Evolutionary conservation across 306 rosid species (phyloP), one percentile per base, ranked within the genome.

Genomic region (Hippophae gyantsensis): DNA sequence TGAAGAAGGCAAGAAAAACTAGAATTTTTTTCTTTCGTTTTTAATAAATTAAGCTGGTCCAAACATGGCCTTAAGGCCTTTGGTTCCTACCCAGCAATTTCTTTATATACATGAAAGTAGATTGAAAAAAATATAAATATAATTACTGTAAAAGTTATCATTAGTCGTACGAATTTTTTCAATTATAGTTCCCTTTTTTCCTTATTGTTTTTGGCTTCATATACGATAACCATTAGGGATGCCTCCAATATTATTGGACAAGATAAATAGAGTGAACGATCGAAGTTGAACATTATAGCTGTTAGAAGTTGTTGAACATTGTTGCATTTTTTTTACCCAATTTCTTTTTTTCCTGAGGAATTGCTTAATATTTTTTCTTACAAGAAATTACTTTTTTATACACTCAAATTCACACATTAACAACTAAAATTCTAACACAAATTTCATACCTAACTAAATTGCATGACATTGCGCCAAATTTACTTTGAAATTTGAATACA

Each of bases 1-100:
- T 6, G 81, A 82, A 43, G 96, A 92, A 76, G 95, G 89, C 18
- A 92, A 92, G 79, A 84, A 85, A 55, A 86, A 63, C 69, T 86
- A 52, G 54, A 2, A 14, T 38, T 57, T 25, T n/a, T 57, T 52
- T 45, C 38, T 18, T 10, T 45, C 7, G n/a, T 42, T 44, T 59
- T 42, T 67, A 12, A 11, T 41, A 25, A 43, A 42, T 8, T 67
- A 38, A 18, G 41, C 41, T 52, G 62, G 42, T 55, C 42, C 63
- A 48, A 49, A 42, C 6, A n/a, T 53, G n/a, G 8, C 6, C 13
- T 18, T 9, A 8, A 45, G 10, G 58, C n/a, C 5, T 42, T 7
- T 66, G 61, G 60, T 18, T 46, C 48, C 40, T 48, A 23, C 57
- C 68, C 48, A 49, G 48, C 58, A 69, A 43, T 56, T 56, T 70